Evolutionary conservation across 768 basidiomycete species (phyloP).

Genomic region (Gautieria morchelliformis): DNA sequence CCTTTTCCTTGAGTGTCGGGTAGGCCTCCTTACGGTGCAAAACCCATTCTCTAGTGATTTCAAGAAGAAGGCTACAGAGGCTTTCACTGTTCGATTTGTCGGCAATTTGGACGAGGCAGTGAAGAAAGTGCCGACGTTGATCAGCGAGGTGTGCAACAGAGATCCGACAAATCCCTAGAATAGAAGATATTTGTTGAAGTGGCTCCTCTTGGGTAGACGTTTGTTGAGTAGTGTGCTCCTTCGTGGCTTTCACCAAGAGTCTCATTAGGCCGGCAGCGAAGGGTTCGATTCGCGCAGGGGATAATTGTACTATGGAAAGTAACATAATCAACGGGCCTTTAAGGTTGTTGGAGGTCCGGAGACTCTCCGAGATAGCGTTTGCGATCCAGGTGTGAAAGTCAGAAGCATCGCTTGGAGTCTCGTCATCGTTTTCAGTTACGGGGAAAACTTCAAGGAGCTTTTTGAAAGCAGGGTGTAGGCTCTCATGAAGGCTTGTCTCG

Average conservation of each 20-base stretch:
- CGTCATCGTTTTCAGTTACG: conserved; percentile 68
- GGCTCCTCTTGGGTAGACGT: conserved; percentile 30
- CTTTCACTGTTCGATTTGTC: conserved; percentile 79
- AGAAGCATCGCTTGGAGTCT: conserved; percentile 50
- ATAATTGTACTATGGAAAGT: conserved; percentile 70
- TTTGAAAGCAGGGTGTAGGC: conserved; percentile 75
- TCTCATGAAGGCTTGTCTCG: conserved; percentile 70
- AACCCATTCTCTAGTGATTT: conserved; percentile 86
- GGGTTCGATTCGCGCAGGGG: conserved; percentile 75
- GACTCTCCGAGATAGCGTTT: conserved; percentile 64
- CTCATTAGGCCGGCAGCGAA: conserved; percentile 72
- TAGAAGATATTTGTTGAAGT: conserved; percentile 60
- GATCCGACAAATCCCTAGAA: conserved; percentile 78
- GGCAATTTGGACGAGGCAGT: conserved; percentile 67
- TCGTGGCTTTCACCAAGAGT: conserved; percentile 73
- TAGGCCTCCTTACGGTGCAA: conserved; percentile 74
- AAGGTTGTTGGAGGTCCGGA: conserved; percentile 61
- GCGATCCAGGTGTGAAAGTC: conserved; percentile 76
- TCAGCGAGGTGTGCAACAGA: conserved; percentile 80
- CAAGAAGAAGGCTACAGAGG: conserved; percentile 78
- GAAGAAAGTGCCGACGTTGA: conserved; percentile 72
- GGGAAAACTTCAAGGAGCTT: conserved; percentile 70
- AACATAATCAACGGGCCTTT: conserved; percentile 82
- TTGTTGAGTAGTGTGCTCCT: conserved; percentile 63
- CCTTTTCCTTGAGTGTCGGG: conserved; percentile 94